Conservation (phyloP, 306 rosid genomes). For the Hippophae rhamnoides region DNA sequence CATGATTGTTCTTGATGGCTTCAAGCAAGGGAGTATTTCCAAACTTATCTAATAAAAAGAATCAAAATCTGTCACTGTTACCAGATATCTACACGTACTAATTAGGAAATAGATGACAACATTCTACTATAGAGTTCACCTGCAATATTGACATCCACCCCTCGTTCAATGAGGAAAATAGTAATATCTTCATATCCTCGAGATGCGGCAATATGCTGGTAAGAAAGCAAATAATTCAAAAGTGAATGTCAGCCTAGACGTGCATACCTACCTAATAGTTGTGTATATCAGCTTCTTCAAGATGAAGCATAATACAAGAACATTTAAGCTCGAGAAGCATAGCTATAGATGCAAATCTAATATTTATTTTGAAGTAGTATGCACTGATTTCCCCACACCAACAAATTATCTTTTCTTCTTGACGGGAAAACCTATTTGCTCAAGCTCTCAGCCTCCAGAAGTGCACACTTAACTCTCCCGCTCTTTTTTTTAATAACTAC, state of each 20-base stretch:
- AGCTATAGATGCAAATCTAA: too few relatives aligned
- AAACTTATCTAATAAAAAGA: conserved; percentile 38
- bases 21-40: conserved; percentile 61
- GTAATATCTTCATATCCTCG: conserved; percentile 45
- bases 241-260: background rate
- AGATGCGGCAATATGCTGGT: conserved; percentile 49
- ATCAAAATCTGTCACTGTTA: background rate
- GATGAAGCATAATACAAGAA: too few relatives aligned
- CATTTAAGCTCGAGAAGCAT: too few relatives aligned
- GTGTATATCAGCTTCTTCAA: too few relatives aligned
- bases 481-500: too few relatives aligned
- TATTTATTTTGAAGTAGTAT: too few relatives aligned
- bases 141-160: conserved; percentile 28
- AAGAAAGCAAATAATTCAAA: conserved; percentile 3
- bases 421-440: too few relatives aligned
- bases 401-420: too few relatives aligned
- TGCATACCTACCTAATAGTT: background rate
- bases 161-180: conserved; percentile 38
- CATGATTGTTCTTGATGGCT: conserved; percentile 55
- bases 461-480: too few relatives aligned
- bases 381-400: too few relatives aligned
- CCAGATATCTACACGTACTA: too few relatives aligned
- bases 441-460: too few relatives aligned
- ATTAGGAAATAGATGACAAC: background rate
- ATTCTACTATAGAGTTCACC: conserved; percentile 24